A percentile compares a stretch with the other conserved stretches of the same genome.
phyloP scores from a whole-genome alignment of 495 filamentous ascomycete species.

The Cercophora sp. region DNA sequence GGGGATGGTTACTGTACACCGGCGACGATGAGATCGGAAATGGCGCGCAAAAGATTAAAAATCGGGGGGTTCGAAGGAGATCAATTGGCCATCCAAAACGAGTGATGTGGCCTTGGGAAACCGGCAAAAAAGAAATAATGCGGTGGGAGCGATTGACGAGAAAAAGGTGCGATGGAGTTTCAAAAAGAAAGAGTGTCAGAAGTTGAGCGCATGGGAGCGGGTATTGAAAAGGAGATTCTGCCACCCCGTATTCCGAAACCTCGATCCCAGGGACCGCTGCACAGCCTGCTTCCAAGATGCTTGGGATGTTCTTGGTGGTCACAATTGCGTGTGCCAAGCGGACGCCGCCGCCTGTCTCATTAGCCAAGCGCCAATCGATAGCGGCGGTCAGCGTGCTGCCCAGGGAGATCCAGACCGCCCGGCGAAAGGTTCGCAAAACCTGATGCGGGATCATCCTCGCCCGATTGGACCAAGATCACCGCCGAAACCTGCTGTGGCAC shows the following conservation, averaged over 20 bases:
- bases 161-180: conserved; percentile 4
- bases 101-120: conserved; percentile 20
- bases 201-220: not conserved
- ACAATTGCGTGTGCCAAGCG: conserved; percentile 12
- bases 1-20: not conserved
- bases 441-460: not conserved
- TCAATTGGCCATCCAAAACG: conserved; percentile 28
- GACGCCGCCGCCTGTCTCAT: not conserved
- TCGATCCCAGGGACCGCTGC: conserved; percentile 1
- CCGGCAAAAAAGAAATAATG: conserved; percentile 8
- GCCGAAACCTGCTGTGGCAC: too few species aligned
- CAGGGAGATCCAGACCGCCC: not conserved
- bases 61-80: not conserved
- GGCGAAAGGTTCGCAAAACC: not conserved
- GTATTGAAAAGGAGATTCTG: conserved; percentile 4
- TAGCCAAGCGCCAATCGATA: conserved; percentile 6
- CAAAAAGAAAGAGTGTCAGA: not conserved
- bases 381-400: not conserved
- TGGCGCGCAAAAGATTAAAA: not conserved
- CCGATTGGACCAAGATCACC: not conserved
- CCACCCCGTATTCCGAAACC: conserved; percentile 9
- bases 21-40: too few species aligned
- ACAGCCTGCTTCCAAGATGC: conserved; percentile 11
- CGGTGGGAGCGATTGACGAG: conserved; percentile 10
- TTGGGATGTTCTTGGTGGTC: not conserved